A percentile compares a stretch with the other conserved stretches of the same genome.
Conservation (phyloP, 768 basidiomycete genomes). For the Amanita jacksonii region DNA sequence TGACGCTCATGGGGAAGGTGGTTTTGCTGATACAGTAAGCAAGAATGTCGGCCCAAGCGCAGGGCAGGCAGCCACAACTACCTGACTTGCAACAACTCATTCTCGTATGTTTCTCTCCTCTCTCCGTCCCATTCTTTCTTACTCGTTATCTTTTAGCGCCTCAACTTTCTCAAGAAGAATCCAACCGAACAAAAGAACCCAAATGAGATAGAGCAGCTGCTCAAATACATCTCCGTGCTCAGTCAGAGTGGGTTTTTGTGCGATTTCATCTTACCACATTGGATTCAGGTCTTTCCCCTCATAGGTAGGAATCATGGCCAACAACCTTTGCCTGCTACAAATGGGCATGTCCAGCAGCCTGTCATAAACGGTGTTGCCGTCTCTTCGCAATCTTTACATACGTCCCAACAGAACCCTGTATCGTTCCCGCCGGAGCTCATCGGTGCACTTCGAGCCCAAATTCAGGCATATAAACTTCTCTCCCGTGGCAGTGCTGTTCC, state of each 20-base stretch:
- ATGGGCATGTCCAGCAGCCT: constrained; percentile 36
- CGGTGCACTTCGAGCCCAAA: constrained; percentile 67
- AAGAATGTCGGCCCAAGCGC: constrained; percentile 31
- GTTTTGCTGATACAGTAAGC: constrained; percentile 8
- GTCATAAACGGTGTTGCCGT: constrained; percentile 33
- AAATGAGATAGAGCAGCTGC: constrained; percentile 34
- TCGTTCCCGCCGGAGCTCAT: constrained; percentile 76
- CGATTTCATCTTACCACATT: constrained; percentile 3
- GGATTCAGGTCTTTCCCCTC: constrained; percentile 10
- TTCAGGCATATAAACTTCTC: constrained; percentile 72
- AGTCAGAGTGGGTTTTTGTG: constrained; percentile 25
- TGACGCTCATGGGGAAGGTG: constrained; percentile 12
- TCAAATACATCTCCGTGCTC: constrained; percentile 39
- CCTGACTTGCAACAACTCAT: constrained; percentile 36
- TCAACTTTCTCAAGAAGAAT: constrained; percentile 40
- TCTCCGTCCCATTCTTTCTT: constrained; percentile 9
- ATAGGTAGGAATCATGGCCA: constrained; percentile 24
- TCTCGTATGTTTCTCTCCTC: constrained; percentile 23
- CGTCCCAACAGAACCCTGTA: constrained; percentile 60
- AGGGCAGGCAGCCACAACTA: constrained; percentile 19
- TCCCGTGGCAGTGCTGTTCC: constrained; percentile 58
- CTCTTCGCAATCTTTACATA: constrained; percentile 39
- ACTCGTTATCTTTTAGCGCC: constrained; percentile 27
- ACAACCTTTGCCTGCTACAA: constrained; percentile 27
- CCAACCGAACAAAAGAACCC: constrained; percentile 39